Conservation (phyloP, 2,329 filamentous ascomycete genomes). For the Lecanoromycetidae sp. region DNA sequence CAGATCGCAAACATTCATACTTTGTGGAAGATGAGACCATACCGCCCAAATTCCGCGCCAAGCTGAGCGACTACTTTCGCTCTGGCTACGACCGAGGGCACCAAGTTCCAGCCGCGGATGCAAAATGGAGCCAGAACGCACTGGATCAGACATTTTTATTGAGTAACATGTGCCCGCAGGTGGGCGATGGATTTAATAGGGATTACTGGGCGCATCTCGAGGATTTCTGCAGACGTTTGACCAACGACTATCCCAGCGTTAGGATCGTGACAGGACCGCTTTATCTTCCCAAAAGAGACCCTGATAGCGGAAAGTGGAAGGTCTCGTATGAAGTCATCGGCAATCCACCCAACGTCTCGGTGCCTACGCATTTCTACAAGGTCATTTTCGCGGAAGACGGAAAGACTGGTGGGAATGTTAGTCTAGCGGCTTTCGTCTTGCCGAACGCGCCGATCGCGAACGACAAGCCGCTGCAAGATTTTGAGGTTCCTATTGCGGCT, state of each 20-base stretch:
- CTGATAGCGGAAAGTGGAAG: conserved; percentile 82
- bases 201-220: conserved; percentile 99
- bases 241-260: conserved; percentile 68
- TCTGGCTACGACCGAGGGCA: conserved; percentile 93
- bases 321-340: conserved; percentile 95
- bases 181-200: conserved; percentile 94
- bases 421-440: conserved; percentile 85
- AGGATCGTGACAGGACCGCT: conserved; percentile 86
- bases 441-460: conserved; percentile 86
- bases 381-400: conserved; percentile 93
- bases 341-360: conserved; percentile 80
- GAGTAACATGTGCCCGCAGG: conserved; percentile 96
- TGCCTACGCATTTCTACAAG: conserved; percentile 98
- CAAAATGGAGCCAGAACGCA: conserved; percentile 84
- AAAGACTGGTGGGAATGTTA: conserved; percentile 56
- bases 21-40: conserved; percentile 75
- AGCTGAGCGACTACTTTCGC: conserved; percentile 86
- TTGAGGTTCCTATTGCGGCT: conserved; percentile 87
- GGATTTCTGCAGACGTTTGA: conserved; percentile 84
- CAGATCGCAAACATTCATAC: conserved; percentile 68
- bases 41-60: conserved; percentile 76
- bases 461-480: conserved; percentile 73
- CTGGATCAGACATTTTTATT: conserved; percentile 94
- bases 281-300: conserved; percentile 77
- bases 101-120: conserved; percentile 92